A percentile compares a stretch with the other conserved stretches of the same genome.
Conservation (phyloP, 345 rosid species). For the Murraya paniculata region DNA sequence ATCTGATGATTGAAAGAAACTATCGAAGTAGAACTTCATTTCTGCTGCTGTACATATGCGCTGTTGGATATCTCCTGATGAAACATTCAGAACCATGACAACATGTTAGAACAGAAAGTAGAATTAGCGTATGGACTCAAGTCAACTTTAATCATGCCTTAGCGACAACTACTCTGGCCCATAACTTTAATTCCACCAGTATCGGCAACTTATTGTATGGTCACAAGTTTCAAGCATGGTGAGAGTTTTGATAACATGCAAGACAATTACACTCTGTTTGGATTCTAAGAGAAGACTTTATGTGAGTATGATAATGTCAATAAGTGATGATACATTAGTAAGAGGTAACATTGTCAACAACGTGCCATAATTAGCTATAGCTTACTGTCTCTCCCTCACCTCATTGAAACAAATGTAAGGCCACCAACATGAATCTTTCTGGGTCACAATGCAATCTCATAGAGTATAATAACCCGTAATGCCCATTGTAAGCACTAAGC, state of each 20-base stretch:
- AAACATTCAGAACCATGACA: conserved; percentile 17
- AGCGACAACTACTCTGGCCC: neutral
- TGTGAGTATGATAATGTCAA: neutral
- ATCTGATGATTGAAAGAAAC: conserved; percentile 39
- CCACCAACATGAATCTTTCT: neutral
- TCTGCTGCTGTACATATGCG: conserved; percentile 84
- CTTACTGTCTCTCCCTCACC: neutral
- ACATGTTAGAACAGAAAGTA: neutral
- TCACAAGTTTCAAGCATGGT: neutral
- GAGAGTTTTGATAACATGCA: neutral
- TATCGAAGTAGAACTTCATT: conserved; percentile 62
- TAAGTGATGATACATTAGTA: neutral
- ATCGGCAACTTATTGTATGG: neutral
- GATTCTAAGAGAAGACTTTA: neutral
- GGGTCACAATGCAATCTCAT: neutral
- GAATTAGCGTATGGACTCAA: neutral
- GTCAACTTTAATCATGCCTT: neutral
- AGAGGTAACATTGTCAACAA: neutral
- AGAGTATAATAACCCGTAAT: neutral
- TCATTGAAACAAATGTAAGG: neutral
- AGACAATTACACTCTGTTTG: neutral
- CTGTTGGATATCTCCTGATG: conserved; percentile 45
- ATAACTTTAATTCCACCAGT: neutral
- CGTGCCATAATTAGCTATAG: neutral
- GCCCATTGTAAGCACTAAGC: neutral